phyloP scores from a whole-genome alignment of 306 rosid genomes.

The Mimosa bimucronata region DNA sequence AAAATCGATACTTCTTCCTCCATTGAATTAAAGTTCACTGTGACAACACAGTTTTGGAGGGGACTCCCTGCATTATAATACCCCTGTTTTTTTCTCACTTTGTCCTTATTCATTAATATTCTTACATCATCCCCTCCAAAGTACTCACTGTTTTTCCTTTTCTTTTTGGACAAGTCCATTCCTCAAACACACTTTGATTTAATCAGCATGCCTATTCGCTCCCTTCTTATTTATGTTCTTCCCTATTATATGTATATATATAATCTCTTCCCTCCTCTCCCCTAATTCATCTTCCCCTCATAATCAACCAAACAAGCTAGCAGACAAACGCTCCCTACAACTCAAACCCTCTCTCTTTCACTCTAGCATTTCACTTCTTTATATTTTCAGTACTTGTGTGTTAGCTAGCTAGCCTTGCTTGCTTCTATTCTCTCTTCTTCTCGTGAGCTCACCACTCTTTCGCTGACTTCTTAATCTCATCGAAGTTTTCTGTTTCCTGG shows the following conservation, averaged over 20 bases:
- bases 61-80: slow-evolving; percentile 53
- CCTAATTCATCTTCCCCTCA: slow-evolving; percentile 40
- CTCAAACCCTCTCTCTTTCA: background rate
- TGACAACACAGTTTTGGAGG: slow-evolving; percentile 46
- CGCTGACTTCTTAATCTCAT: slow-evolving; percentile 20
- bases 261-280: slow-evolving; percentile 38
- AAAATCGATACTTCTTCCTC: background rate
- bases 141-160: background rate
- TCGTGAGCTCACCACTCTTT: background rate
- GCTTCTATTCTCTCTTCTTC: slow-evolving; percentile 12
- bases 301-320: background rate
- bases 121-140: slow-evolving; percentile 41
- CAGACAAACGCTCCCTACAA: background rate
- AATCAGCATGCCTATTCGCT: slow-evolving; percentile 1
- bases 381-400: background rate
- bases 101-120: slow-evolving; percentile 59
- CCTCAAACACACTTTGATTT: background rate
- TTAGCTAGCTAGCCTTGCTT: background rate
- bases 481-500: slow-evolving; percentile 28
- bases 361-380: slow-evolving; percentile 34
- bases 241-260: slow-evolving; percentile 38
- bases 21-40: background rate
- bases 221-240: slow-evolving; percentile 1
- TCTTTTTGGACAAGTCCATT: background rate
- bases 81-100: slow-evolving; percentile 56